Conservation (phyloP, 192 early-diverging fungal genomes). For the Podila clonocystis region DNA sequence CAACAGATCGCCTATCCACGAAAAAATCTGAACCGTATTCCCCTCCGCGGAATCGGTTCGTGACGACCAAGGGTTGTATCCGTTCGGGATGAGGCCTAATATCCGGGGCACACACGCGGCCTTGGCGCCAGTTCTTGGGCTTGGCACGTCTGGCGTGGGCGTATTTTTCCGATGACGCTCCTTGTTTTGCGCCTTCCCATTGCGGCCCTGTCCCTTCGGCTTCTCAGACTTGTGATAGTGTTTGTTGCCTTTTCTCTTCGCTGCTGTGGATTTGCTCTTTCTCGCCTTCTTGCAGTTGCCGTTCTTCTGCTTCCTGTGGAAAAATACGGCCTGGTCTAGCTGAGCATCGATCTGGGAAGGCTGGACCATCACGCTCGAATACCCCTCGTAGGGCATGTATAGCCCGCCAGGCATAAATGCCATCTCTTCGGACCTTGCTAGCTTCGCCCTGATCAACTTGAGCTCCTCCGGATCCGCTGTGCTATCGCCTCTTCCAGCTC, state of each 20-base stretch:
- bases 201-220: background rate
- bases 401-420: slow-evolving; percentile 43
- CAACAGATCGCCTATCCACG: slow-evolving; percentile 33
- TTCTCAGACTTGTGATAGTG: background rate
- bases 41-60: slow-evolving; percentile 19
- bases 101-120: slow-evolving; percentile 27
- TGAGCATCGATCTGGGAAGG: background rate
- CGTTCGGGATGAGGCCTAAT: slow-evolving; percentile 32
- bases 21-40: slow-evolving; percentile 17
- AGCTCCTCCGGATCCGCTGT: background rate
- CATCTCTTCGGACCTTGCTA: slow-evolving; percentile 21
- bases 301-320: slow-evolving; percentile 3
- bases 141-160: background rate
- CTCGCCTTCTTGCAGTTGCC: background rate
- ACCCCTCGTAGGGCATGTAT: slow-evolving; percentile 42
- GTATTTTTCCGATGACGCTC: background rate
- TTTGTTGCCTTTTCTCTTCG: background rate
- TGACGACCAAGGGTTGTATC: slow-evolving; percentile 34
- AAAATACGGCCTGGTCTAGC: background rate
- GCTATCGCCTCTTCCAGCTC: slow-evolving; percentile 1
- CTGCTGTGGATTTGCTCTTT: background rate
- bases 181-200: background rate
- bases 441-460: slow-evolving; percentile 12
- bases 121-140: too few relatives aligned
- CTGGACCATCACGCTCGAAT: slow-evolving; percentile 18